These are phyloP conservation scores for Iris macrosiphon DNA, from an alignment of 106 monocot species.

Conservation along the genomic window DNA sequence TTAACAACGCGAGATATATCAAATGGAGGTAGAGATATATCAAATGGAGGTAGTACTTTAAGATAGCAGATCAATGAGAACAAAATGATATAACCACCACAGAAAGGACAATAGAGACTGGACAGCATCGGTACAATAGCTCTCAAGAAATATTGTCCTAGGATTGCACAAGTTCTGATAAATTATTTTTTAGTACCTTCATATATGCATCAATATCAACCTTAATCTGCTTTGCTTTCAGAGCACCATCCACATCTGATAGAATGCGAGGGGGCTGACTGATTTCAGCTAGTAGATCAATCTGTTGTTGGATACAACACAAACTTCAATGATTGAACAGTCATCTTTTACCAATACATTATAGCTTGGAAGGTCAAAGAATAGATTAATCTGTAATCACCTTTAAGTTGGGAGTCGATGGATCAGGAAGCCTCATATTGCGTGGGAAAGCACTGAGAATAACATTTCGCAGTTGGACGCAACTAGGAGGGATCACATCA, in stretches of 20 bases:
- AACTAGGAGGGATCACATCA: constrained; percentile 93
- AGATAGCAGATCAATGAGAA: neutral
- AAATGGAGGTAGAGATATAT: neutral
- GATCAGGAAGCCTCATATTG: constrained; percentile 95
- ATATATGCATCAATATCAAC: constrained; percentile 88
- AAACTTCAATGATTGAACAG: neutral
- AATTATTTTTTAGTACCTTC: constrained; percentile 34
- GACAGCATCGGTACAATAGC: neutral
- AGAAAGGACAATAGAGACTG: neutral
- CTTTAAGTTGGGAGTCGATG: constrained; percentile 92
- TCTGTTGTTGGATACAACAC: constrained; percentile 35
- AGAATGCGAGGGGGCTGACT: constrained; percentile 68
- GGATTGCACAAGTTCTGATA: neutral
- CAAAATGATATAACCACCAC: neutral
- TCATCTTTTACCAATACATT: neutral
- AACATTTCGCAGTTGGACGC: constrained; percentile 96
- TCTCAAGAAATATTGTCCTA: neutral
- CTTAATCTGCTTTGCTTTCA: constrained; percentile 75
- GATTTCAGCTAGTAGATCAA: constrained; percentile 92
- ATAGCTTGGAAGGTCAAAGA: neutral
- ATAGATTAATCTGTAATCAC: constrained; percentile 12
- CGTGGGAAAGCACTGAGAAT: constrained; percentile 97
- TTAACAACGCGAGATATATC: neutral
- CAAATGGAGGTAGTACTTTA: neutral
- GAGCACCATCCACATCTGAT: constrained; percentile 83